Evolutionary conservation across 2,329 filamentous ascomycete genomes (phyloP), one percentile per base, ranked within the genome.

Genomic region (Coleophoma eucalyptorum): DNA sequence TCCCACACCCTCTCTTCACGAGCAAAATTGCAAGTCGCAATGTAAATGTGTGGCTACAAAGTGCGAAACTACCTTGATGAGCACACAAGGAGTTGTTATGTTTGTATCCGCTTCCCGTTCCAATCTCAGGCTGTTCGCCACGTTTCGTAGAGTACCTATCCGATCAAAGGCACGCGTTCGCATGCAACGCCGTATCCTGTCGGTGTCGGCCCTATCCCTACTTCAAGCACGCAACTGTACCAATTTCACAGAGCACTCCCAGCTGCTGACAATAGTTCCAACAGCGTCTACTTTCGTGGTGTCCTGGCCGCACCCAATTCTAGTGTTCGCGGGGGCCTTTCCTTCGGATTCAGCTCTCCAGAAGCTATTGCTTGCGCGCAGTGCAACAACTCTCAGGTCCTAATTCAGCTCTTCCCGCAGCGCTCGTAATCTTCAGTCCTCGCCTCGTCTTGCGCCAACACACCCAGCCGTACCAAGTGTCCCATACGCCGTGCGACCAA

Each of bases 101-200:
- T 32, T 26, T 5, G 18, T n/a, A n/a, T 15, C 21, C 18, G 16
- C 15, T 16, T 16, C 41, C 21, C 41, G 41, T 44, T 26, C 42
- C 42, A 44, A 44, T 44, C n/a, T 26, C 50, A 60, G 44, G 54
- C 50, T 49, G 53, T 26, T 26, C 56, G 55, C 55, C 61, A 64
- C 62, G 62, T 64, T 65, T 62, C 60, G 59, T 55, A 57, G 58
- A 60, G 62, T 65, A 60, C 59, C 60, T 56, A 56, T 58, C 57
- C 54, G 56, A 50, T 52, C 59, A 62, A 56, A 62, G 55, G 56
- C 59, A 63, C 61, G 60, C 55, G 58, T 63, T 62, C 61, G 60
- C 59, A 64, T 60, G 57, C 56, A 59, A 55, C 31, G 45, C 38
- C 16, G 43, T 45, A 46, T 43, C 46, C 43, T 21, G 47, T 44